These are phyloP conservation scores for Colletotrichum trifolii DNA, from an alignment of 2,329 filamentous ascomycete species.

Conservation along the genomic window DNA sequence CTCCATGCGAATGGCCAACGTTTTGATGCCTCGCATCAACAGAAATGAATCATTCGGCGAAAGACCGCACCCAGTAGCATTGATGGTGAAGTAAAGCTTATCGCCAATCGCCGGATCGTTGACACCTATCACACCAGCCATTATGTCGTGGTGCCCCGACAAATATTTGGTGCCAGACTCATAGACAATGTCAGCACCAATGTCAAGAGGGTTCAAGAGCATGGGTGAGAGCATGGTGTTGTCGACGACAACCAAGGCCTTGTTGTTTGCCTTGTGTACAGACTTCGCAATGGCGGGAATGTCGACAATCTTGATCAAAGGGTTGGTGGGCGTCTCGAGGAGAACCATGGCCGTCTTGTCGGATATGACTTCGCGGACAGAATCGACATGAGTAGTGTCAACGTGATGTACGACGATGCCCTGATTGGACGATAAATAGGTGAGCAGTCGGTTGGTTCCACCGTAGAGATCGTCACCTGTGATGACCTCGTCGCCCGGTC, in stretches of 20 bases:
- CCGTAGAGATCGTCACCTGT: slow-evolving; percentile 98
- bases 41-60: slow-evolving; percentile 97
- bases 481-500: slow-evolving; percentile 95
- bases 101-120: slow-evolving; percentile 87
- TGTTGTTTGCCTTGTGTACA: slow-evolving; percentile 81
- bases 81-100: slow-evolving; percentile 96
- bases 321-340: slow-evolving; percentile 96
- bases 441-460: slow-evolving; percentile 91
- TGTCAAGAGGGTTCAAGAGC: slow-evolving; percentile 90
- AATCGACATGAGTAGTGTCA: slow-evolving; percentile 84
- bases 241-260: slow-evolving; percentile 89
- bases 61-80: slow-evolving; percentile 92
- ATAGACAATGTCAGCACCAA: slow-evolving; percentile 96
- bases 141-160: slow-evolving; percentile 97
- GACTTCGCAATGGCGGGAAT: slow-evolving; percentile 81
- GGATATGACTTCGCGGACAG: slow-evolving; percentile 75
- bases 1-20: slow-evolving; percentile 96
- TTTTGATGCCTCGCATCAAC: slow-evolving; percentile 95
- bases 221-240: slow-evolving; percentile 99
- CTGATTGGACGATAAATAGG: slow-evolving; percentile 88
- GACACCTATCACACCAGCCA: slow-evolving; percentile 95
- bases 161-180: slow-evolving; percentile 98
- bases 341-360: slow-evolving; percentile 94
- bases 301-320: slow-evolving; percentile 97
- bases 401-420: slow-evolving; percentile 96